Conservation (phyloP, 164 flowering plant genomes). For the Liriodendron chinense region DNA sequence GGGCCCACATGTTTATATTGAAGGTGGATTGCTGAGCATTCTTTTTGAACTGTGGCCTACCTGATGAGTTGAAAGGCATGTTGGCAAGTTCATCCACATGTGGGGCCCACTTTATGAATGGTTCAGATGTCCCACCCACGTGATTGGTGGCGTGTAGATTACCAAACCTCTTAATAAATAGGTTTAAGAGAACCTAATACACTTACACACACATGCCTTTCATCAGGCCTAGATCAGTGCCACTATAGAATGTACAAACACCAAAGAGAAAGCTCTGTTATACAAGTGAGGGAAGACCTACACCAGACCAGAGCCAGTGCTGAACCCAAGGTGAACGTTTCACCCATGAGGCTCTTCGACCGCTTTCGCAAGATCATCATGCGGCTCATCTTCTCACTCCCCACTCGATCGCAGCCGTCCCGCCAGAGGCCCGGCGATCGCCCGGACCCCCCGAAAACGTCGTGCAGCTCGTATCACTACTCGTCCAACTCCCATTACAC, state of each 20-base stretch:
- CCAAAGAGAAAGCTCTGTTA: slow-evolving; percentile 41
- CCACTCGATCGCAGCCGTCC: slow-evolving; percentile 13
- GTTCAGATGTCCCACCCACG: neutral
- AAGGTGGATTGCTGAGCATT: too few species aligned
- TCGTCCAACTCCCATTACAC: slow-evolving; percentile 40
- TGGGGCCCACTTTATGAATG: too few species aligned
- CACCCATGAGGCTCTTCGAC: slow-evolving; percentile 63
- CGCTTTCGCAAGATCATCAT: slow-evolving; percentile 60
- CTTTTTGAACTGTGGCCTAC: too few species aligned
- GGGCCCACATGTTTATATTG: too few species aligned
- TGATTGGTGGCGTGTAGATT: neutral
- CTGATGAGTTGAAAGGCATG: too few species aligned
- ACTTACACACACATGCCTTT: slow-evolving; percentile 47
- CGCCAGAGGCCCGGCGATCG: slow-evolving; percentile 26
- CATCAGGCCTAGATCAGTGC: slow-evolving; percentile 38
- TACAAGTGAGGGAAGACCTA: slow-evolving; percentile 28
- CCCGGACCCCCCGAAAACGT: slow-evolving; percentile 65
- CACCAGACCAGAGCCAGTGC: neutral
- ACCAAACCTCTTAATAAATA: slow-evolving; percentile 8
- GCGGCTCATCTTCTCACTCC: slow-evolving; percentile 52
- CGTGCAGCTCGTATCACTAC: slow-evolving; percentile 38
- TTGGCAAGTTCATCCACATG: too few species aligned
- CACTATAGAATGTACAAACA: slow-evolving; percentile 25
- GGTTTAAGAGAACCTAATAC: slow-evolving; percentile 7
- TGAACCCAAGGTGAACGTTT: slow-evolving; percentile 29